These are phyloP conservation scores for Kernera saxatilis DNA, from an alignment of 345 rosid genomes.

Conservation along the genomic window DNA sequence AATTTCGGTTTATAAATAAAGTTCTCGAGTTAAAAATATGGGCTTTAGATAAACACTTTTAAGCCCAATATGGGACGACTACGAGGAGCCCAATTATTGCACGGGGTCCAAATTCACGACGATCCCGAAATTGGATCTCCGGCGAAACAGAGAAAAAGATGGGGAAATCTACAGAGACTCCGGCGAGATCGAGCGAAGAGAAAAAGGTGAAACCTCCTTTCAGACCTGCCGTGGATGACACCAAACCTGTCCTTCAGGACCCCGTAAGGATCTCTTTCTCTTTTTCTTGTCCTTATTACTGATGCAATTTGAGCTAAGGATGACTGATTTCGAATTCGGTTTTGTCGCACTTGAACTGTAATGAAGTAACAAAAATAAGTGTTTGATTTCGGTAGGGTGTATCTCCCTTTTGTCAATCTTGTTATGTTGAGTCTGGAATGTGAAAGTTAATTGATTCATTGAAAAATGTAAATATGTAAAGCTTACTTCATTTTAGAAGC, in stretches of 20 bases:
- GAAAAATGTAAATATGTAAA: too few species aligned
- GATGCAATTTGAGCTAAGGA: background rate
- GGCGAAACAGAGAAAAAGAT: constrained; percentile 6
- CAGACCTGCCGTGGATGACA: constrained; percentile 60
- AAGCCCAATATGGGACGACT: background rate
- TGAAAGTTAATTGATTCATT: too few species aligned
- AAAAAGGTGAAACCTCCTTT: constrained; percentile 45
- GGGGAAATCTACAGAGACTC: constrained; percentile 28
- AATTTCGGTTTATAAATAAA: background rate
- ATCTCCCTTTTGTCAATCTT: too few species aligned
- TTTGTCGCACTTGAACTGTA: too few species aligned
- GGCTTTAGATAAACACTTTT: background rate
- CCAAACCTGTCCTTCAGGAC: constrained; percentile 73
- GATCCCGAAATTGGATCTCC: background rate
- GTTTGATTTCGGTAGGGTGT: too few species aligned
- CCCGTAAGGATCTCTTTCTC: constrained; percentile 40
- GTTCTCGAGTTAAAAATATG: background rate
- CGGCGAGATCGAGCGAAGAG: constrained; percentile 2
- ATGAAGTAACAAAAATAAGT: too few species aligned
- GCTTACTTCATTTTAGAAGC: too few species aligned
- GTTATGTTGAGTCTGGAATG: too few species aligned
- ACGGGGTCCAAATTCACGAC: background rate
- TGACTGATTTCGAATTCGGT: background rate
- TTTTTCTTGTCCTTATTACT: background rate
- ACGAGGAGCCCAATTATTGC: background rate